Evolutionary conservation across 2,329 filamentous ascomycete genomes (phyloP).

Genomic region (Aspergillus nomiae): DNA sequence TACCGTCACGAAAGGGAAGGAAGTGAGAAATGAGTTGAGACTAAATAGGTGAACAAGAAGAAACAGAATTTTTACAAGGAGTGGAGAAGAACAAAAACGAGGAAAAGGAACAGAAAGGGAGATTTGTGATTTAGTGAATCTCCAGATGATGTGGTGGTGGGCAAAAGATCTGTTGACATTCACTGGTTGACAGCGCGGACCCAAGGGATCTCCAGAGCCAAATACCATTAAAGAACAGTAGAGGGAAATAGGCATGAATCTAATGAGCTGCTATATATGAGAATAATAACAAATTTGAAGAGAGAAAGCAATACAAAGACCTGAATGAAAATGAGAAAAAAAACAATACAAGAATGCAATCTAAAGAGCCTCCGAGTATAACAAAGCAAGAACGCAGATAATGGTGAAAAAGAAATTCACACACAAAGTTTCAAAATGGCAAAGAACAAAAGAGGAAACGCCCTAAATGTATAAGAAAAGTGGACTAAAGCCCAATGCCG

Average conservation of each 20-base stretch:
- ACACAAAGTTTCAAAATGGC: background rate
- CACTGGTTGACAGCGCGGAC: background rate
- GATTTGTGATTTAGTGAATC: slow-evolving; percentile 1
- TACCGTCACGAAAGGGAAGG: slow-evolving; percentile 2
- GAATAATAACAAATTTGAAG: background rate
- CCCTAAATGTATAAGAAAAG: background rate
- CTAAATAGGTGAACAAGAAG: slow-evolving; percentile 13
- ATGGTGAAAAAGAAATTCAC: background rate
- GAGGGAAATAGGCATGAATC: background rate
- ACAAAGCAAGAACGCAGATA: slow-evolving; percentile 1
- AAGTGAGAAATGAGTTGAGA: slow-evolving; percentile 3
- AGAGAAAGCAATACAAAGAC: background rate
- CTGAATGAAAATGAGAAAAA: background rate
- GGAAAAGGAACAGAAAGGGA: background rate
- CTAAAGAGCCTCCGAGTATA: slow-evolving; percentile 3
- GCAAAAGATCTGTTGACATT: background rate
- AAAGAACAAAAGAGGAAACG: slow-evolving; percentile 1
- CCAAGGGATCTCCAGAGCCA: background rate
- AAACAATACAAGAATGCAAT: slow-evolving; percentile 1
- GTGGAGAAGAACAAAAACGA: slow-evolving; percentile 8
- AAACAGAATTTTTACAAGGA: slow-evolving; percentile 11
- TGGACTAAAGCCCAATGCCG: slow-evolving; percentile 3
- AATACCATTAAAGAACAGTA: background rate
- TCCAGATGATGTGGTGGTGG: background rate
- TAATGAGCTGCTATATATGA: slow-evolving; percentile 7